phyloP scores from a whole-genome alignment of 1,139 yeast genomes.

The Candida dubliniensis region DNA sequence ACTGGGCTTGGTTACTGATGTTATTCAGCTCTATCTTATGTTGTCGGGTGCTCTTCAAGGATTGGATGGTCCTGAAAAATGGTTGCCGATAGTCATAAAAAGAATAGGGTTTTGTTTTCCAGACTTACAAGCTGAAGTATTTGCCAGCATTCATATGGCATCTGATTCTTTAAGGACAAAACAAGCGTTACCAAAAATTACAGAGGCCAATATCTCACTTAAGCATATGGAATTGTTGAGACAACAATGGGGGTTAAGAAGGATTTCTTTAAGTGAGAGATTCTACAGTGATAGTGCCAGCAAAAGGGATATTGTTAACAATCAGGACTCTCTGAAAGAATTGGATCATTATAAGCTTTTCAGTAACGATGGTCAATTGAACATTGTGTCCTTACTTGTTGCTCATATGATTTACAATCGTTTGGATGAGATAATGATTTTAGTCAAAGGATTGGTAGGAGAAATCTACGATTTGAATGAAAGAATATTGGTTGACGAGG shows the following conservation, averaged over 20 bases:
- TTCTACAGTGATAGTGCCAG: conserved; percentile 16
- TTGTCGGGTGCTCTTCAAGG: conserved; percentile 26
- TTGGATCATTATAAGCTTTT: conserved; percentile 29
- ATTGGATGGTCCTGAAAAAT: conserved; percentile 26
- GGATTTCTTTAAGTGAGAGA: conserved; percentile 28
- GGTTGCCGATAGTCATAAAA: conserved; percentile 28
- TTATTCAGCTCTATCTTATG: conserved; percentile 29
- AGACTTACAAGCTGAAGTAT: conserved; percentile 31
- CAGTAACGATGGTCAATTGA: conserved; percentile 35
- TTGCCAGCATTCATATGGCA: conserved; percentile 34
- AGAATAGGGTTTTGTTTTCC: conserved; percentile 35
- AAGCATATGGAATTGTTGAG: conserved; percentile 32
- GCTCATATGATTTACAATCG: conserved; percentile 34
- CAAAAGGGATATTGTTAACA: conserved; percentile 1
- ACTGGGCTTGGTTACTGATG: conserved; percentile 26
- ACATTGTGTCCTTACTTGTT: conserved; percentile 29
- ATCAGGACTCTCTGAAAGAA: conserved; percentile 18
- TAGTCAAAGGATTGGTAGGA: conserved; percentile 38
- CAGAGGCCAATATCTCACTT: conserved; percentile 32
- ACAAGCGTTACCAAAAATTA: conserved; percentile 33
- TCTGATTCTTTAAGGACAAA: conserved; percentile 29
- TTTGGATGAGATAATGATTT: conserved; percentile 31
- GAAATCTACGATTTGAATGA: conserved; percentile 30
- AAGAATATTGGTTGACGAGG: conserved; percentile 10
- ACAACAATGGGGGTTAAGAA: conserved; percentile 30